A percentile compares a stretch with the other conserved stretches of the same genome.
Evolutionary conservation across 179 eudicot genomes (phyloP).

Genomic region (Vitellaria paradoxa): DNA sequence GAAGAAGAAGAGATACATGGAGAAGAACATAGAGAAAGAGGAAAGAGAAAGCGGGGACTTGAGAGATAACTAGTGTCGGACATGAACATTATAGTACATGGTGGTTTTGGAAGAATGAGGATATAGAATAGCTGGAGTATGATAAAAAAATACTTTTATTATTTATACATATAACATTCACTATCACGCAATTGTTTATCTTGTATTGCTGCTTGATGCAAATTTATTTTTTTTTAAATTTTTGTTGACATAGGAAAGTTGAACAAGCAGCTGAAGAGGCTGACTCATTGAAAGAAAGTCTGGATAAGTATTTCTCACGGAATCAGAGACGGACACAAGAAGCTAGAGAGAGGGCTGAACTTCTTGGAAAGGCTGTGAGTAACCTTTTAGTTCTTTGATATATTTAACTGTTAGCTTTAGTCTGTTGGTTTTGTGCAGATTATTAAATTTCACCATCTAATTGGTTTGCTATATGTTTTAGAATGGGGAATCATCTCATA

Average conservation of each 20-base stretch:
- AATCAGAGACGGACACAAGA: constrained; percentile 75
- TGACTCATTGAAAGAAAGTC: constrained; percentile 75
- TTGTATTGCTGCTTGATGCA: background rate
- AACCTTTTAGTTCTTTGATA: constrained; percentile 1
- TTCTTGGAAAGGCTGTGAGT: constrained; percentile 82
- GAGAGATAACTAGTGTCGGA: background rate
- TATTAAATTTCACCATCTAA: background rate
- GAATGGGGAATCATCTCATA: constrained; percentile 89
- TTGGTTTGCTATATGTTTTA: constrained; percentile 23
- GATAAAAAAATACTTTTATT: too few species aligned
- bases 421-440: constrained; percentile 2
- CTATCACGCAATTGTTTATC: background rate
- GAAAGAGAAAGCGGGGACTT: background rate
- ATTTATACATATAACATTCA: too few species aligned
- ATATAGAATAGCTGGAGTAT: too few species aligned
- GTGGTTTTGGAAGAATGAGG: too few species aligned
- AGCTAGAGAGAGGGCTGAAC: constrained; percentile 85
- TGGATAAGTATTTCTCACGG: constrained; percentile 61
- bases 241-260: constrained; percentile 57
- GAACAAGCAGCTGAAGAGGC: constrained; percentile 95
- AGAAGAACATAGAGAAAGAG: background rate
- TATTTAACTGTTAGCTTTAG: background rate
- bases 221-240: background rate
- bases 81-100: too few species aligned
- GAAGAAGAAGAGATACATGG: background rate